phyloP scores from a whole-genome alignment of 163 green algal species.

The Scenedesmus sp. region DNA sequence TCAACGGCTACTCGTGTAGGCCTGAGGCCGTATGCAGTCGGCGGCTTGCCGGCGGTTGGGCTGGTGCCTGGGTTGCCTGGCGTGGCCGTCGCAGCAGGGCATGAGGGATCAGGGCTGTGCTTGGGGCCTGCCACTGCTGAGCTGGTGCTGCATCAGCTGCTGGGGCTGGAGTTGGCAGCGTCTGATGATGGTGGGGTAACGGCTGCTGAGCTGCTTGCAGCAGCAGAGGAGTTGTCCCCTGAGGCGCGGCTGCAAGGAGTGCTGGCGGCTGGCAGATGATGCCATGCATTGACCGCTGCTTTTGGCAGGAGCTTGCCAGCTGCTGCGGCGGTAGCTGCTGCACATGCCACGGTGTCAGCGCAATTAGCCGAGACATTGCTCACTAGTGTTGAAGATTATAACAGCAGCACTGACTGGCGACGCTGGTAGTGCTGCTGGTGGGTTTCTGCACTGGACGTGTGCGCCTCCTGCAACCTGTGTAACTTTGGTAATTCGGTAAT shows the following conservation, averaged over 20 bases:
- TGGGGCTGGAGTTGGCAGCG: background rate
- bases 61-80: slow-evolving; percentile 63
- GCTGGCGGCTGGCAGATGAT: background rate
- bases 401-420: no score
- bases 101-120: slow-evolving; percentile 86
- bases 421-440: no score
- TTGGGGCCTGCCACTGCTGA: slow-evolving; percentile 79
- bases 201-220: background rate
- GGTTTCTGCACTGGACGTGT: no score
- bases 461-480: no score
- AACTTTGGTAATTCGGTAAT: no score
- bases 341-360: no score
- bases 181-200: background rate
- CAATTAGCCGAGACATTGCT: no score
- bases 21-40: slow-evolving; percentile 69
- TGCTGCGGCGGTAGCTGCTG: no score
- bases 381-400: no score
- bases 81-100: slow-evolving; percentile 83
- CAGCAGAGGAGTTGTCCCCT: slow-evolving; percentile 15
- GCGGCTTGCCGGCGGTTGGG: slow-evolving; percentile 74
- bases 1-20: slow-evolving; percentile 66
- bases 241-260: slow-evolving; percentile 8
- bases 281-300: background rate
- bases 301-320: background rate
- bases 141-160: slow-evolving; percentile 64